Base-by-base conservation (phyloP, 192 early-diverging fungal genomes). In the Lunasporangiospora selenospora region DNA sequence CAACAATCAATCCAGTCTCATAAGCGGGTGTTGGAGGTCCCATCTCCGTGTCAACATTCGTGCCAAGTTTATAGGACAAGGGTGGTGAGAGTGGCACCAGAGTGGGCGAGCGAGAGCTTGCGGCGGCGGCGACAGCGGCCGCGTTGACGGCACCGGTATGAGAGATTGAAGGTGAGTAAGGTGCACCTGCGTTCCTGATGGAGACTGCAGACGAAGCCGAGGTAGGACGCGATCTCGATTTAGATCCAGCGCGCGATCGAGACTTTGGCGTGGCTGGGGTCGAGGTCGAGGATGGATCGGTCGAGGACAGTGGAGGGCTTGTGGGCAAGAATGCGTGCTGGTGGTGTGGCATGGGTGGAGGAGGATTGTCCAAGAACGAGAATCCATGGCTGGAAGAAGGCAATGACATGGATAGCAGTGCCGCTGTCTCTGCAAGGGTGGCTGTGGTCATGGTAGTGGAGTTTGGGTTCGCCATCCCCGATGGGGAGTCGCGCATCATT, bases 401-500 rank as follows among this genome's bases (percentile, higher is more conserved):
- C 18, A 73, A 49, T 1, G 69, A 73, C 69, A 73, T 73, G 5
- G 69, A 73, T 13, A 73, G 15, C 6, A 73, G 55, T 0, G 69
- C 48, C 0, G 53, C 55, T 8, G 69, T 62, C 34, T 63, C 67
- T 3, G 67, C 49, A 32, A 57, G 32, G 19, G 59, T 63, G 9
- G 55, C 45, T 6, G 58, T 18, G 3, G 21, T 5, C 27, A n/a
- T n/a, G n/a, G n/a, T n/a, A n/a, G n/a, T n/a, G n/a, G n/a, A n/a
- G n/a, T n/a, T n/a, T n/a, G n/a, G n/a, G n/a, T n/a, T n/a, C n/a
- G 38, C 45, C 10, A 41, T 18, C 38, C 49, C 56, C 10, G 55
- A 37, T 26, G 67, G 58, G 15, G 67, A 73, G 6, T 73, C 69
- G 18, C 50, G 59, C 59, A 73, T 73, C 69, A 73, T 52, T 32